Conservation (phyloP, 1,284 basidiomycete genomes). For the Athelia psychrophila region DNA sequence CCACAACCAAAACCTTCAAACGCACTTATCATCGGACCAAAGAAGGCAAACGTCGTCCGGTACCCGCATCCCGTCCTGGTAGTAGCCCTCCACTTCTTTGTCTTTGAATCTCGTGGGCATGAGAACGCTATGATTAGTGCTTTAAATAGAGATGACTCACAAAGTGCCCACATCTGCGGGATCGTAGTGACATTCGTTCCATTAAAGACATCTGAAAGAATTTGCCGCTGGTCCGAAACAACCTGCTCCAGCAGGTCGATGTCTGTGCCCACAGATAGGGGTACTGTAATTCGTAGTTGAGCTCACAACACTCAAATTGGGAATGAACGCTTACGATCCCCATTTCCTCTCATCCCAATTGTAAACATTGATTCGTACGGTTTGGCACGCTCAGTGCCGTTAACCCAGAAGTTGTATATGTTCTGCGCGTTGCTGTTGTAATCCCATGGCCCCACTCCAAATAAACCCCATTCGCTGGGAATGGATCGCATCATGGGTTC, state of each 20-base stretch:
- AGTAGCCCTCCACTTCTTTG: constrained; percentile 67
- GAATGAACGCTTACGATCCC: constrained; percentile 40
- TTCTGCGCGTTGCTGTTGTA: constrained; percentile 49
- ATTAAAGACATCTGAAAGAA: constrained; percentile 56
- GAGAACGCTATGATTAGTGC: too few relatives aligned
- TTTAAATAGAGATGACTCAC: constrained; percentile 29
- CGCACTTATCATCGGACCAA: constrained; percentile 63
- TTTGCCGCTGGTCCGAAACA: constrained; percentile 58
- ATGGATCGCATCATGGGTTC: constrained; percentile 66
- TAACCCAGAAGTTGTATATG: constrained; percentile 58
- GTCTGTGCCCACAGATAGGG: constrained; percentile 45
- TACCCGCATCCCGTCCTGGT: constrained; percentile 55
- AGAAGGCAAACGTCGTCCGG: constrained; percentile 56
- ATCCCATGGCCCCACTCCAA: constrained; percentile 59
- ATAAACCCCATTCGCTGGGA: constrained; percentile 57
- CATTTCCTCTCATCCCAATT: constrained; percentile 64
- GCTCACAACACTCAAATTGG: neutral
- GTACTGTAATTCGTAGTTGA: constrained; percentile 32
- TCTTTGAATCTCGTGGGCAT: neutral
- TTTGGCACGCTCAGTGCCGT: constrained; percentile 53
- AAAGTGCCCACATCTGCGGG: constrained; percentile 66
- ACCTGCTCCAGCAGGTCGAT: constrained; percentile 54
- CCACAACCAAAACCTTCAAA: constrained; percentile 1
- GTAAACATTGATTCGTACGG: constrained; percentile 61
- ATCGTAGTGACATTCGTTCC: constrained; percentile 46